A percentile compares a stretch with the other conserved stretches of the same genome.
Conservation (phyloP, 257 asterid genomes). For the Scutellaria baicalensis region DNA sequence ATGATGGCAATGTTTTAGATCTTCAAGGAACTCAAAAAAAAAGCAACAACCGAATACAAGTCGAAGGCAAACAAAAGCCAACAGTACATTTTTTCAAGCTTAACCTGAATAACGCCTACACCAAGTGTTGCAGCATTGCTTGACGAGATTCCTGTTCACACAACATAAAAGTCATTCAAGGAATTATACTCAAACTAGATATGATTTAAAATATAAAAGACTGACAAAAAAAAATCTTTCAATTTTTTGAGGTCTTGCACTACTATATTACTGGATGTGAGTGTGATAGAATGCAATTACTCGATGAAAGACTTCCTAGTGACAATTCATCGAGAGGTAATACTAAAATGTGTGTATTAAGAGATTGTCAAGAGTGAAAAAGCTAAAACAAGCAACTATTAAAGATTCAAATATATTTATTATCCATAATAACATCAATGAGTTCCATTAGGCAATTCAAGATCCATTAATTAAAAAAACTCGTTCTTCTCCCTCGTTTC, state of each 20-base stretch:
- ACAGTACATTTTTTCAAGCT: slow-evolving; percentile 6
- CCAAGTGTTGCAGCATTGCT: slow-evolving; percentile 76
- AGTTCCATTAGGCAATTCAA: no score
- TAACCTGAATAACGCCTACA: slow-evolving; percentile 81
- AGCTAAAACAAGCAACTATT: not conserved
- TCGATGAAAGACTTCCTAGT: not conserved
- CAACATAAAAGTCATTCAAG: slow-evolving; percentile 7
- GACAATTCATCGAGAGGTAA: not conserved
- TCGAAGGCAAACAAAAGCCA: not conserved
- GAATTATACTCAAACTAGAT: not conserved
- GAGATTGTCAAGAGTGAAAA: not conserved
- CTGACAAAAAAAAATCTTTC: not conserved
- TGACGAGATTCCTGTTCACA: slow-evolving; percentile 71
- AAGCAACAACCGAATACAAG: not conserved
- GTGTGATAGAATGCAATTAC: not conserved
- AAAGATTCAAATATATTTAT: no score
- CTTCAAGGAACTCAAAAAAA: not conserved
- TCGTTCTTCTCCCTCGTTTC: no score
- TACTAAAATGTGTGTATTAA: not conserved
- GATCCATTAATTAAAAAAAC: no score
- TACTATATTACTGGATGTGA: not conserved
- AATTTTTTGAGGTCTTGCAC: not conserved
- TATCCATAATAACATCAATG: no score
- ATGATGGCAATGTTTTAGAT: slow-evolving; percentile 6
- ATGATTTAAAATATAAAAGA: not conserved